Base-by-base conservation (phyloP, 345 rosid species). In the Iberis pinnata region DNA sequence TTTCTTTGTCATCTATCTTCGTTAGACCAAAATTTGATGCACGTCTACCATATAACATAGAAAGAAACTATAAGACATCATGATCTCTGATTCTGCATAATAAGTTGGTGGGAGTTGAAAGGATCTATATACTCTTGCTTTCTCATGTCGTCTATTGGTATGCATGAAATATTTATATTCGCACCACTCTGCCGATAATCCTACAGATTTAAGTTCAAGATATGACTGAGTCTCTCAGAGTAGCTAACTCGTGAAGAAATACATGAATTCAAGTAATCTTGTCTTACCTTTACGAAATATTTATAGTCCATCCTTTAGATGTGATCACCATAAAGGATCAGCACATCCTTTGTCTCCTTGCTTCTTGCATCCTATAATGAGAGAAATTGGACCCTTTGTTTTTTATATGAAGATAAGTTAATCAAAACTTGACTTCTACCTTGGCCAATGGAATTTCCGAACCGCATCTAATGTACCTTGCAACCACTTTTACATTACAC, bases 391-490 rank as follows among this genome's bases (percentile, higher is more conserved):
- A 27, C 26, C 10, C 7, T 16, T 35, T 52, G 41, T 18, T 36
- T 39, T 15, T 18, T 29, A 22, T 42, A 51, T 26, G 41, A 55
- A 33, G 53, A 55, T 33, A 48, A 54, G 38, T 37, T 38, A 41
- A 7, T 22, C 40, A 7, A 32, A 48, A n/a, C 26, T n/a, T 52
- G 18, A 4, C 9, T 15, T 10, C 1, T 75, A 90, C 95, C 96
- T 90, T 96, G 19, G 84, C 98, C 98, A 90, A 57, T 84, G 95
- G 67, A 87, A 90, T 66, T 87, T 96, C 61, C 98, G 61, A 12
- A 90, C 96, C 0, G 98, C 96, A 73, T 90, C 96, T 27, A 96
- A 96, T 40, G 96, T 87, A 56, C 98, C 98, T 73, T 71, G 96
- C 66, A 90, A 90, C 96, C 96, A 90, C 42, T 80, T n/a, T 90